Evolutionary conservation across 2,329 filamentous ascomycete species (phyloP).

Genomic region (Amauroascus verrucosus): DNA sequence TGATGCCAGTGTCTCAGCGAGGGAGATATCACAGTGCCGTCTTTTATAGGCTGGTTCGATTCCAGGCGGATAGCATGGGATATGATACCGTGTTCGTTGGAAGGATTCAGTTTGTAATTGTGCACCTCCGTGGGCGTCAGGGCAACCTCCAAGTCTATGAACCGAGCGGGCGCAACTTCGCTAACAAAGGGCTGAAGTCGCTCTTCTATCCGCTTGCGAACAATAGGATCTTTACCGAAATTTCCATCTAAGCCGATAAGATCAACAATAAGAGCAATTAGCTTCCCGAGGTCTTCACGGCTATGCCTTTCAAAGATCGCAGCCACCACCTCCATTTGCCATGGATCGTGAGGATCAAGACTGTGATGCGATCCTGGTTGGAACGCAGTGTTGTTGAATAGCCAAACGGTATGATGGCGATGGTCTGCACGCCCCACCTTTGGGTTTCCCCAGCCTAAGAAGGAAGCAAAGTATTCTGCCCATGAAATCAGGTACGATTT

Average conservation of each 20-base stretch:
- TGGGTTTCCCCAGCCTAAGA: constrained; percentile 43
- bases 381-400: constrained; percentile 83
- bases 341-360: constrained; percentile 34
- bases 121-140: constrained; percentile 38
- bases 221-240: constrained; percentile 42
- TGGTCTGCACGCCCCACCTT: constrained; percentile 50
- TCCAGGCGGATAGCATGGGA: constrained; percentile 48
- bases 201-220: constrained; percentile 54
- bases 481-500: constrained; percentile 12
- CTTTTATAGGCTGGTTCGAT: constrained; percentile 29
- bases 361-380: constrained; percentile 27
- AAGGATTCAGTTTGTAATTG: constrained; percentile 54
- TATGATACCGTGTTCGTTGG: constrained; percentile 61
- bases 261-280: constrained; percentile 60
- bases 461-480: constrained; percentile 22
- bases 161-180: constrained; percentile 59
- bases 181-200: constrained; percentile 60
- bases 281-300: constrained; percentile 55
- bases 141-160: constrained; percentile 54
- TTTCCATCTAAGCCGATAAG: constrained; percentile 56
- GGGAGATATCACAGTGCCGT: constrained; percentile 41
- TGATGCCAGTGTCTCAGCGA: constrained; percentile 21
- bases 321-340: constrained; percentile 74
- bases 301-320: constrained; percentile 68
- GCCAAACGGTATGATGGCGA: constrained; percentile 67